These are phyloP conservation scores for Alternaria brassicicola DNA, from an alignment of 2,329 filamentous ascomycete species.

Conservation along the genomic window DNA sequence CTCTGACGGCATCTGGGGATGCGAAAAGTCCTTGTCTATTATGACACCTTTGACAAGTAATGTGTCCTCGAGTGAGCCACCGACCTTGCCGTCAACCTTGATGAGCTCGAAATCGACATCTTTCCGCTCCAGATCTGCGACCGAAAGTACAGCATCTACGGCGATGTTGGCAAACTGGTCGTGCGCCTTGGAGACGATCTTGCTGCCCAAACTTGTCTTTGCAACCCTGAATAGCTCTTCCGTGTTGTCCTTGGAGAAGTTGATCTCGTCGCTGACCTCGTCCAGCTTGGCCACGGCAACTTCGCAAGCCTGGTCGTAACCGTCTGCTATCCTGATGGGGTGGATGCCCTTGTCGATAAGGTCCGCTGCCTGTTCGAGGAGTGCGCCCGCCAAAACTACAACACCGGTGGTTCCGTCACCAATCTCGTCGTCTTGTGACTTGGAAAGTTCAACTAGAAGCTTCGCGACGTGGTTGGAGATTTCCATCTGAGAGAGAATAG, in stretches of 20 bases:
- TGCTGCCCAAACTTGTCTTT: slow-evolving; percentile 93
- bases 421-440: slow-evolving; percentile 98
- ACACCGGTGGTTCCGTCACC: slow-evolving; percentile 98
- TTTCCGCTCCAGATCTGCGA: slow-evolving; percentile 92
- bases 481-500: slow-evolving; percentile 97
- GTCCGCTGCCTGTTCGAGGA: slow-evolving; percentile 95
- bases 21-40: slow-evolving; percentile 99
- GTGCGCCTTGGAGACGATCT: slow-evolving; percentile 98
- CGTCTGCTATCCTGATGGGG: slow-evolving; percentile 97
- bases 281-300: slow-evolving; percentile 93
- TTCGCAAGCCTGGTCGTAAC: slow-evolving; percentile 96
- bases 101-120: slow-evolving; percentile 99
- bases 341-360: slow-evolving; percentile 99
- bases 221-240: slow-evolving; percentile 92
- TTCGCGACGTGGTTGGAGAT: slow-evolving; percentile 98
- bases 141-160: slow-evolving; percentile 93
- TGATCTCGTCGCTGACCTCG: slow-evolving; percentile 87
- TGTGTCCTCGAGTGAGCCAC: slow-evolving; percentile 89
- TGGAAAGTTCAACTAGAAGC: slow-evolving; percentile 93
- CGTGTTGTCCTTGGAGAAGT: slow-evolving; percentile 80
- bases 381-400: slow-evolving; percentile 90
- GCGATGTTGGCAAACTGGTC: slow-evolving; percentile 98
- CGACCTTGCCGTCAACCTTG: slow-evolving; percentile 98
- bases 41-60: slow-evolving; percentile 97
- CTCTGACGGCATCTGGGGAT: slow-evolving; percentile 97